Evolutionary conservation across 352 stramenopile species (phyloP), one percentile per base, ranked within the genome.

Genomic region (Phytopythium vexans): DNA sequence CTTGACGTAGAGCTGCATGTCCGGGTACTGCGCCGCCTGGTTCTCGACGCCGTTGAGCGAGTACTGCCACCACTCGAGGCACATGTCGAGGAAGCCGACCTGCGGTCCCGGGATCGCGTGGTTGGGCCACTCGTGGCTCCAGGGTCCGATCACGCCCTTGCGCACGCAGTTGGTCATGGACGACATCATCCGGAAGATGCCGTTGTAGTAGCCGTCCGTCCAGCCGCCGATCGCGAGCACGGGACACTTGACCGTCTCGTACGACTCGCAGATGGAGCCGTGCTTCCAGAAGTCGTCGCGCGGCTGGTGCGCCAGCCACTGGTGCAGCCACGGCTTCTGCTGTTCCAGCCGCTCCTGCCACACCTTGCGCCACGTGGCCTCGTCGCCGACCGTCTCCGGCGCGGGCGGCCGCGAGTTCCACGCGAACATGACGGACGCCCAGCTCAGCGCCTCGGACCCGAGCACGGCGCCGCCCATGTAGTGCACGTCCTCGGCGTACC

Each of bases 111-210:
- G 71, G 1, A 53, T 73, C 21, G 71, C 71, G 38, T 74, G 44
- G 56, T 82, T 73, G 10, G 71, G 72, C 72, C 69, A 82, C 41
- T 79, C 74, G 60, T 82, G 72, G 49, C 72, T 82, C 72, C 72
- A 82, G 3, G 69, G 69, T 7, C 72, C 72, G 15, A 82, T 60
- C 10, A 82, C 56, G 4, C 72, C 66, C 45, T 76, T 82, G 15
- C 56, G 60, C 38, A 68, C 52, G 9, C 66, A 69, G 31, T 68
- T 70, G 6, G 60, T 60, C 58, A 82, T 64, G 4, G 49, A 56
- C 27, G 53, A 47, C 27, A 82, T 45, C 69, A 82, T 73, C 41
- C 72, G 60, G 38, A 73, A 67, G 12, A 82, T 66, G 6, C 66
- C 72, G 15, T 82, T 82, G 44, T 77, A 70, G 47, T 82, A 82